Evolutionary conservation across 2,329 filamentous ascomycete genomes (phyloP).

Genomic region (Aureobasidium lini): DNA sequence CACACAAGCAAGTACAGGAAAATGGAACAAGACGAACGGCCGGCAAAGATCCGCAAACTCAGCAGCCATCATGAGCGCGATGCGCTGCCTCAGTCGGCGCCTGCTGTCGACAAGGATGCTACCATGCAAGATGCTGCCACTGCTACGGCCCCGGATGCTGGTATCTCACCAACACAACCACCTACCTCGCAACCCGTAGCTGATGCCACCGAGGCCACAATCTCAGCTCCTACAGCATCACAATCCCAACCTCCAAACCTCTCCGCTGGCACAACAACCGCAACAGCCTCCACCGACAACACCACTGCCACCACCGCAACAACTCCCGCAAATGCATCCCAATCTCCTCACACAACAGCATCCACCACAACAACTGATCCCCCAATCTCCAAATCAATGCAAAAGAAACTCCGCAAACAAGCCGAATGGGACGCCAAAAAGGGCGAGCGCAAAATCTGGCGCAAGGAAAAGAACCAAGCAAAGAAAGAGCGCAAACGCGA

Average conservation of each 20-base stretch:
- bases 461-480: constrained; percentile 49
- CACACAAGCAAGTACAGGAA: background rate
- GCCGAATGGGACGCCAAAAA: constrained; percentile 70
- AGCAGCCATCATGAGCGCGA: constrained; percentile 30
- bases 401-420: constrained; percentile 68
- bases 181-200: background rate
- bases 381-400: constrained; percentile 72
- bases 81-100: background rate
- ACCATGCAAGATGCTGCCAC: background rate
- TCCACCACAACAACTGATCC: background rate
- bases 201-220: background rate
- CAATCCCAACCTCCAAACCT: background rate
- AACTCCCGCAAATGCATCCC: background rate
- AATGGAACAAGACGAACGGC: constrained; percentile 51
- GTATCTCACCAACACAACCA: background rate
- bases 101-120: background rate
- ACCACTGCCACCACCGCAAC: background rate
- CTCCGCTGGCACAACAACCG: constrained; percentile 8
- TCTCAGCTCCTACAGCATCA: background rate
- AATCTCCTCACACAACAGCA: background rate
- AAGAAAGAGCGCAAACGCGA: constrained; percentile 41
- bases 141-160: background rate
- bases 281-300: background rate
- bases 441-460: constrained; percentile 47
- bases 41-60: constrained; percentile 49